Conservation (phyloP, 768 basidiomycete genomes). For the Kwoniella dendrophila region DNA sequence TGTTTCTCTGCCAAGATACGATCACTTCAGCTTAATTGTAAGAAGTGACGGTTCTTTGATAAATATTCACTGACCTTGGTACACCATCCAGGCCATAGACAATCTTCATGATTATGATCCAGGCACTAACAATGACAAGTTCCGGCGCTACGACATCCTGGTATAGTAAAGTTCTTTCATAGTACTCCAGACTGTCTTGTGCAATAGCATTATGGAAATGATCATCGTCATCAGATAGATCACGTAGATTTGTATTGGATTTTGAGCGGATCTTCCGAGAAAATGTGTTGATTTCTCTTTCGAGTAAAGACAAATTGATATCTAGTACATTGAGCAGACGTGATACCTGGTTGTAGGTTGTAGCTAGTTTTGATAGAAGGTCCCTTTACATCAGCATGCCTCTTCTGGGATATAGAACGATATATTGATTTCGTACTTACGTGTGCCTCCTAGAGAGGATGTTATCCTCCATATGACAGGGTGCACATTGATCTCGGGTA, state of each 20-base stretch:
- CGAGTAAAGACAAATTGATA: conserved; percentile 36
- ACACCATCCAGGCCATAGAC: conserved; percentile 79
- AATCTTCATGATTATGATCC: conserved; percentile 76
- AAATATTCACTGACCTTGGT: conserved; percentile 59
- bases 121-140: conserved; percentile 63
- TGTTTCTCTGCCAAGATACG: not conserved
- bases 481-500: conserved; percentile 74
- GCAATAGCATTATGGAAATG: not conserved
- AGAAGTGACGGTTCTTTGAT: not conserved
- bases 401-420: not conserved
- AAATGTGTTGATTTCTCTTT: conserved; percentile 64
- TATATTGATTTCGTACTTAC: conserved; percentile 62
- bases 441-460: conserved; percentile 69
- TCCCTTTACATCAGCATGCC: not conserved
- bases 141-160: conserved; percentile 64
- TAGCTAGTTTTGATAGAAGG: conserved; percentile 26
- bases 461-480: conserved; percentile 78
- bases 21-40: conserved; percentile 58
- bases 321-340: conserved; percentile 33
- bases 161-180: conserved; percentile 65
- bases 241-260: not conserved
- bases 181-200: conserved; percentile 61
- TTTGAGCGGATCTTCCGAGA: conserved; percentile 58
- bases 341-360: conserved; percentile 35
- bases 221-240: conserved; percentile 4